Evolutionary conservation across 306 rosid genomes (phyloP).

Genomic region (Oemleria cerasiformis): DNA sequence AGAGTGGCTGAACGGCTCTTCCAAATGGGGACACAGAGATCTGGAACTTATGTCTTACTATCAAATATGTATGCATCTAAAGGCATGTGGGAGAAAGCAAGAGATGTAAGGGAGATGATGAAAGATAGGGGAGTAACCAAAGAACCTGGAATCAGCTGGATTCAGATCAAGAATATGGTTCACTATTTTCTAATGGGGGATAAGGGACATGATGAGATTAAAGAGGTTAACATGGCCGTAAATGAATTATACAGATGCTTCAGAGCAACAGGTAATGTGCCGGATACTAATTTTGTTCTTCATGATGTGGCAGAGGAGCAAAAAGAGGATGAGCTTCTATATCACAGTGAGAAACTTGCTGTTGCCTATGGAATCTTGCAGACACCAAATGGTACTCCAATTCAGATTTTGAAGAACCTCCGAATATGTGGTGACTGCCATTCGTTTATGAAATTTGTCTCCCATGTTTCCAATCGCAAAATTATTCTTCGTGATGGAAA

Average conservation of each 20-base stretch:
- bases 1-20: slow-evolving; percentile 27
- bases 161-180: slow-evolving; percentile 25
- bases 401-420: slow-evolving; percentile 28
- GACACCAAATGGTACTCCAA: slow-evolving; percentile 22
- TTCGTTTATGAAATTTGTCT: slow-evolving; percentile 32
- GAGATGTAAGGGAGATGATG: slow-evolving; percentile 22
- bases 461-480: slow-evolving; percentile 15
- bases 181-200: slow-evolving; percentile 28
- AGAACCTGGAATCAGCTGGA: slow-evolving; percentile 37
- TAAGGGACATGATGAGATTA: slow-evolving; percentile 16
- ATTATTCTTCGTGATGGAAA: slow-evolving; percentile 27
- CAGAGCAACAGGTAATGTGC: slow-evolving; percentile 16
- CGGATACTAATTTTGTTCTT: slow-evolving; percentile 21
- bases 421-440: slow-evolving; percentile 31
- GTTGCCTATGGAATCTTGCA: slow-evolving; percentile 21
- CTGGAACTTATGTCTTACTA: slow-evolving; percentile 25
- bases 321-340: slow-evolving; percentile 28
- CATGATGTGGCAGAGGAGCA: slow-evolving; percentile 28
- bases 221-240: slow-evolving; percentile 20
- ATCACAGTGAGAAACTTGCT: slow-evolving; percentile 31
- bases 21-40: slow-evolving; percentile 17
- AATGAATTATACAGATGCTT: slow-evolving; percentile 15
- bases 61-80: slow-evolving; percentile 26
- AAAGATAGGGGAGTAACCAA: slow-evolving; percentile 18
- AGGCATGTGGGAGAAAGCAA: slow-evolving; percentile 21